phyloP scores from a whole-genome alignment of 2,329 filamentous ascomycete genomes.

The Bipolaris gigantea region DNA sequence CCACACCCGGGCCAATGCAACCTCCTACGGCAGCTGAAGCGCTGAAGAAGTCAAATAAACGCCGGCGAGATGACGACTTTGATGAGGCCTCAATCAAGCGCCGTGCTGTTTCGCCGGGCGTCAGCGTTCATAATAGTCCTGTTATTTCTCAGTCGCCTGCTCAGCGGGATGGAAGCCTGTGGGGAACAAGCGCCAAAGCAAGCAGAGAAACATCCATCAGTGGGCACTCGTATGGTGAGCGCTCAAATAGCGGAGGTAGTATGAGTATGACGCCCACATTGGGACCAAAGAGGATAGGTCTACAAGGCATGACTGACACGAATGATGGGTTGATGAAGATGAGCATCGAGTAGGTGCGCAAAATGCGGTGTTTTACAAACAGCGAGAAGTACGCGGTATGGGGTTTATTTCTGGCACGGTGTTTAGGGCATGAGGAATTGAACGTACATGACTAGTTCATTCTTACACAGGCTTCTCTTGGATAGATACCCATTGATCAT shows the following conservation, averaged over 20 bases:
- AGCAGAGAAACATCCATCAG: constrained; percentile 59
- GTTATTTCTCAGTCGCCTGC: constrained; percentile 79
- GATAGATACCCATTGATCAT: constrained; percentile 18
- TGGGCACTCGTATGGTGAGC: constrained; percentile 55
- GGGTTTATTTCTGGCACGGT: constrained; percentile 26
- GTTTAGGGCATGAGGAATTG: constrained; percentile 16
- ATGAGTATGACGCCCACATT: constrained; percentile 47
- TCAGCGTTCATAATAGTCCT: constrained; percentile 89
- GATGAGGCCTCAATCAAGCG: constrained; percentile 88
- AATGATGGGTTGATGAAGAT: constrained; percentile 95
- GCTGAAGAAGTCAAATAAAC: constrained; percentile 59
- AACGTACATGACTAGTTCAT: neutral
- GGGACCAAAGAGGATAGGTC: constrained; percentile 53
- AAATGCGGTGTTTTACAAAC: neutral
- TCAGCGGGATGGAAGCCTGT: constrained; percentile 69
- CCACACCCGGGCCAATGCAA: constrained; percentile 43
- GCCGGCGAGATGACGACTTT: constrained; percentile 88
- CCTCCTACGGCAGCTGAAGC: constrained; percentile 47
- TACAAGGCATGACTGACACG: constrained; percentile 95
- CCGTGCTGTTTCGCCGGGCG: constrained; percentile 84
- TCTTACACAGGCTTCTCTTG: constrained; percentile 3
- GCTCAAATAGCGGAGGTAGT: constrained; percentile 53
- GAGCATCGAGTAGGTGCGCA: constrained; percentile 74
- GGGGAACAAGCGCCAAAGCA: constrained; percentile 70
- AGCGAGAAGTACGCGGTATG: constrained; percentile 2